A percentile compares a stretch with the other conserved stretches of the same genome.
These are phyloP conservation scores for Vinca minor DNA, from an alignment of 257 asterid species.

Conservation along the genomic window DNA sequence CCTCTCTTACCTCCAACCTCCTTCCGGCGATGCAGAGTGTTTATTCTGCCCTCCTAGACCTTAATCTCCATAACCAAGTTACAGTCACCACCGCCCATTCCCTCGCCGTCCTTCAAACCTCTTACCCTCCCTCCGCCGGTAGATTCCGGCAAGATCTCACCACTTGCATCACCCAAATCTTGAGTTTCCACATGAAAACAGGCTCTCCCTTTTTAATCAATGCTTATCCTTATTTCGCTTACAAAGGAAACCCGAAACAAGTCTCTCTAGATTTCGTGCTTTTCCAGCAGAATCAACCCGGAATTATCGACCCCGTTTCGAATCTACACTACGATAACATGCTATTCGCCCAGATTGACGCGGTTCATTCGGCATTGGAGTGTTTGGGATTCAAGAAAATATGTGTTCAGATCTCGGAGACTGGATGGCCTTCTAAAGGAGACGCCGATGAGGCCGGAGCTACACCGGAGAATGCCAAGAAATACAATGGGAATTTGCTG, in stretches of 20 bases:
- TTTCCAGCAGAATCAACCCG: constrained; percentile 46
- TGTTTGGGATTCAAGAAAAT: constrained; percentile 57
- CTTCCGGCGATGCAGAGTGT: constrained; percentile 73
- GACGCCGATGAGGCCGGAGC: constrained; percentile 80
- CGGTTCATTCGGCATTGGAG: constrained; percentile 60
- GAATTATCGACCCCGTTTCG: constrained; percentile 36
- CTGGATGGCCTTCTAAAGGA: constrained; percentile 92
- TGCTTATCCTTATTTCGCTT: constrained; percentile 78
- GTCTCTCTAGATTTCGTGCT: constrained; percentile 55
- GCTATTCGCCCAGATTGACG: constrained; percentile 81
- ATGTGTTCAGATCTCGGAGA: constrained; percentile 71
- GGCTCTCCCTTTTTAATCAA: constrained; percentile 64
- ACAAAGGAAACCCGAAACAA: constrained; percentile 54
- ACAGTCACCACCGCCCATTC: constrained; percentile 78
- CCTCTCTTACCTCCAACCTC: constrained; percentile 44
- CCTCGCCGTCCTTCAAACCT: constrained; percentile 54
- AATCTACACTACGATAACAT: constrained; percentile 64
- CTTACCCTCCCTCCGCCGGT: constrained; percentile 85
- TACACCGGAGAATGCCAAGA: constrained; percentile 60
- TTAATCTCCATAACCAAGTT: constrained; percentile 51
- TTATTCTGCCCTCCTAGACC: constrained; percentile 48
- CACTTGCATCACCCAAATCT: constrained; percentile 32
- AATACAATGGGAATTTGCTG: constrained; percentile 54
- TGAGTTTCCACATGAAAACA: constrained; percentile 54
- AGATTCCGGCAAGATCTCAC: constrained; percentile 49